Percentiles rank a stretch among this genome's conserved stretches.
Evolutionary conservation across 2,329 filamentous ascomycete species (phyloP).

Genomic region (Cladophialophora bantiana): DNA sequence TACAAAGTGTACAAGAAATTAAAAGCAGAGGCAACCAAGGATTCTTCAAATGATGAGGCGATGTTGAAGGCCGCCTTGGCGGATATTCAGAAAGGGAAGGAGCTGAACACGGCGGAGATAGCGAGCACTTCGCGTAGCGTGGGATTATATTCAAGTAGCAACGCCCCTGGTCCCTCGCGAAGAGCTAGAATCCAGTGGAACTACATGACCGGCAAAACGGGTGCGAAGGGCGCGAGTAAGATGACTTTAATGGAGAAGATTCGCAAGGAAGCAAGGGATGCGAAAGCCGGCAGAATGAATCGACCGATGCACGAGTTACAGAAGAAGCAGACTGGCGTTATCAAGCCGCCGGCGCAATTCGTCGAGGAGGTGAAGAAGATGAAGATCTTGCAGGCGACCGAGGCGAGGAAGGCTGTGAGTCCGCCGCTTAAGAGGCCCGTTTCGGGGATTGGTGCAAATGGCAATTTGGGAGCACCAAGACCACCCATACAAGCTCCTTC

Average conservation of each 20-base stretch:
- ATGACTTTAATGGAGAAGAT: conserved; percentile 60
- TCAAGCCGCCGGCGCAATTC: conserved; percentile 49
- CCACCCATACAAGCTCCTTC: conserved; percentile 31
- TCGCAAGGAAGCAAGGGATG: conserved; percentile 63
- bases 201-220: conserved; percentile 34
- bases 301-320: conserved; percentile 52
- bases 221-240: conserved; percentile 51
- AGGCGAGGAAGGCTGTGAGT: conserved; percentile 8
- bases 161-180: conserved; percentile 13
- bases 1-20: conserved; percentile 77
- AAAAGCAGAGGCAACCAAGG: conserved; percentile 63
- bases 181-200: conserved; percentile 26
- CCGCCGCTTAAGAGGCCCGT: conserved; percentile 14
- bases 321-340: conserved; percentile 48
- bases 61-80: conserved; percentile 65
- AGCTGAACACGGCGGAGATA: conserved; percentile 64
- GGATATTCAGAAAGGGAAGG: conserved; percentile 64
- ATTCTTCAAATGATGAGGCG: conserved; percentile 65
- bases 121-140: conserved; percentile 55
- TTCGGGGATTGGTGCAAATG: not conserved
- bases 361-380: conserved; percentile 46
- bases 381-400: conserved; percentile 11
- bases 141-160: conserved; percentile 38
- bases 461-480: not conserved
- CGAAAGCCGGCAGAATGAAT: conserved; percentile 47